phyloP scores from a whole-genome alignment of 768 basidiomycete genomes.

The Suillus ampliporus region DNA sequence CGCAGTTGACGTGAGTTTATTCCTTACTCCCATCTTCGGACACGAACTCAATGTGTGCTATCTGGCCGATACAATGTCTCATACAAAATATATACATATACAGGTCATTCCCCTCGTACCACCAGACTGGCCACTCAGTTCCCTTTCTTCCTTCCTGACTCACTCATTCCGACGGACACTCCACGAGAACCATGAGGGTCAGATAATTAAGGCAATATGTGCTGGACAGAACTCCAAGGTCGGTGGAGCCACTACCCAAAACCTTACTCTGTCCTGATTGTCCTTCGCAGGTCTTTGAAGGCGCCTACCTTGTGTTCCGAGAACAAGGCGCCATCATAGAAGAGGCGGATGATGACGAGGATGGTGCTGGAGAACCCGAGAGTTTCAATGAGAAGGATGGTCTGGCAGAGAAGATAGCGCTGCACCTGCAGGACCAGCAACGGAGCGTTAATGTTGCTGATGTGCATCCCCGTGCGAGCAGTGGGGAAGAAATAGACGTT shows the following conservation, averaged over 20 bases:
- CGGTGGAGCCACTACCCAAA: slow-evolving; percentile 16
- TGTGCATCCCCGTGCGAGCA: neutral
- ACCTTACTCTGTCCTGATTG: neutral
- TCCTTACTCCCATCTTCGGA: neutral
- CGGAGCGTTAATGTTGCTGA: neutral
- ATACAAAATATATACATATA: slow-evolving; percentile 6
- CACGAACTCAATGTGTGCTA: neutral
- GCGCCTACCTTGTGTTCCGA: slow-evolving; percentile 58
- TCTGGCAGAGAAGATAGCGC: slow-evolving; percentile 45
- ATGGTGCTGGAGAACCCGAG: slow-evolving; percentile 22
- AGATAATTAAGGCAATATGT: slow-evolving; percentile 79
- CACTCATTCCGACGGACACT: slow-evolving; percentile 79
- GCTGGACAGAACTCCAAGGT: slow-evolving; percentile 82
- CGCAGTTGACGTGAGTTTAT: slow-evolving; percentile 66
- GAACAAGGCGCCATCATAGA: slow-evolving; percentile 74
- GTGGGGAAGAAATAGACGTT: neutral
- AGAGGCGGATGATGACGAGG: slow-evolving; percentile 57
- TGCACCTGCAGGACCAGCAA: slow-evolving; percentile 21
- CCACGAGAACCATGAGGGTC: slow-evolving; percentile 71
- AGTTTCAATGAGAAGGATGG: slow-evolving; percentile 53
- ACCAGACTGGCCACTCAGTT: slow-evolving; percentile 72
- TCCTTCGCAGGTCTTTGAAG: slow-evolving; percentile 55
- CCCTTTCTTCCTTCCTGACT: slow-evolving; percentile 76
- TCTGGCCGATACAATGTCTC: neutral
- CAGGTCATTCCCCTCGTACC: slow-evolving; percentile 75